These are phyloP conservation scores for Hyphodiscus sp. DNA, from an alignment of 2,329 filamentous ascomycete genomes.

Conservation along the genomic window DNA sequence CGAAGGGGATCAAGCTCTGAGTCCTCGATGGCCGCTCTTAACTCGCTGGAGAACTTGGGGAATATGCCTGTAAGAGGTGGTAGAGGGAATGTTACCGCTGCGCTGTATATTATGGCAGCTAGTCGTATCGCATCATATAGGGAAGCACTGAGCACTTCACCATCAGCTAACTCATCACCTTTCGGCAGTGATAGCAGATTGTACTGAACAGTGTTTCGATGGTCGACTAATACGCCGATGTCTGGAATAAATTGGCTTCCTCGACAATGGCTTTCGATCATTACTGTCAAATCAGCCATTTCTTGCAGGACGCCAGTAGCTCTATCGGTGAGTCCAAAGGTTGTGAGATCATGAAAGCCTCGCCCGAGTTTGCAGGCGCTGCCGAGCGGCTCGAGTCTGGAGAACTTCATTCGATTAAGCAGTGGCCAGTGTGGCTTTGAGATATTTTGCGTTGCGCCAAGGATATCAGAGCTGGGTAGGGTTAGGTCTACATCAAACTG, in stretches of 20 bases:
- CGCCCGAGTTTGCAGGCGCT: background rate
- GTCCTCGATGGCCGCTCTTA: constrained; percentile 1
- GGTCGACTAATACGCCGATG: constrained; percentile 1
- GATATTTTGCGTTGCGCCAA: constrained; percentile 8
- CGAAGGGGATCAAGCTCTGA: constrained; percentile 5
- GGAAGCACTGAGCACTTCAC: constrained; percentile 3
- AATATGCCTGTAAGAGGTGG: constrained; percentile 5
- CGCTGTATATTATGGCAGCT: constrained; percentile 8
- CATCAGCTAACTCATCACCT: constrained; percentile 2
- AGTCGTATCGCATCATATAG: constrained; percentile 11
- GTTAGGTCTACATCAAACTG: too few relatives aligned
- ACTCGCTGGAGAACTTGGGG: background rate
- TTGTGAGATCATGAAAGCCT: constrained; percentile 1
- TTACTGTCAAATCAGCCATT: constrained; percentile 8
- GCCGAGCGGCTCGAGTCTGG: background rate
- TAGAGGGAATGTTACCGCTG: constrained; percentile 8
- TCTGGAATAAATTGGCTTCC: constrained; percentile 4
- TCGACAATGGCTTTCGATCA: constrained; percentile 7
- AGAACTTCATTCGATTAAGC: background rate
- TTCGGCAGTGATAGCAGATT: constrained; percentile 4
- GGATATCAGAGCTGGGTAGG: constrained; percentile 6
- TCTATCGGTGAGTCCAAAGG: constrained; percentile 1
- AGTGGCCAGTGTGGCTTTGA: constrained; percentile 8
- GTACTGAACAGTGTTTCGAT: constrained; percentile 6
- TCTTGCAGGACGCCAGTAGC: background rate